Base-by-base conservation (phyloP, 345 rosid species). In the Camelina sativa region DNA sequence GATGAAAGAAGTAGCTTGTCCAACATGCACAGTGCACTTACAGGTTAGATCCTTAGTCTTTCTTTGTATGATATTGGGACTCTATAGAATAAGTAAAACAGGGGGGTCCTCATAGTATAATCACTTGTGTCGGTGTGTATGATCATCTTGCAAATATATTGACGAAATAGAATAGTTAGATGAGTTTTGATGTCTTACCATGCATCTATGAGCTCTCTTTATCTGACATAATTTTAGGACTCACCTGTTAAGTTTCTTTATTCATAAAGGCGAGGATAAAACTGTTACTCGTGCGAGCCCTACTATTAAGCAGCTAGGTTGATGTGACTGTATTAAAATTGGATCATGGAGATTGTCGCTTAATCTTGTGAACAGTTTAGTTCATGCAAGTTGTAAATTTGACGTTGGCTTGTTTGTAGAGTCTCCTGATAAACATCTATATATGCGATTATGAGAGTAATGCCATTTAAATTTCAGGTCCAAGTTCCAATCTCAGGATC, bases 401-500 rank as follows among this genome's bases (percentile, higher is more conserved):
- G 28, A 67, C 43, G 63, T 19, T 46, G 23, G 41, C 46, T 54
- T 19, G 23, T 43, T 8, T 56, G 28, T 20, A 46, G 47, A 7
- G 41, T 62, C 53, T 47, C 58, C 23, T 68, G 20, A 38, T 56
- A 46, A 28, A 3, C 30, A 28, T 28, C 37, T 34, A 34, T 34
- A 20, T 58, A 47, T 48, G 20, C 11, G 17, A 32, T 37, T 20
- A 34, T 76, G 64, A 56, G 57, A 64, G 19, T 10, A 44, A 40
- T 19, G 20, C 11, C 64, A 52, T 30, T 47, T 43, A 28, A 66
- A 28, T 62, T 82, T 76, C 89, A 96, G 99, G 97, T 96, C 58
- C 99, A 96, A 82, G 96, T 96, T 77, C 99, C 99, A 35, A 85
- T 85, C 88, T 92, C 98, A 22, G 99, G 99, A 71, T 91, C 99